Evolutionary conservation across 2,329 filamentous ascomycete genomes (phyloP).

Genomic region (Phaeosphaeria sp.): DNA sequence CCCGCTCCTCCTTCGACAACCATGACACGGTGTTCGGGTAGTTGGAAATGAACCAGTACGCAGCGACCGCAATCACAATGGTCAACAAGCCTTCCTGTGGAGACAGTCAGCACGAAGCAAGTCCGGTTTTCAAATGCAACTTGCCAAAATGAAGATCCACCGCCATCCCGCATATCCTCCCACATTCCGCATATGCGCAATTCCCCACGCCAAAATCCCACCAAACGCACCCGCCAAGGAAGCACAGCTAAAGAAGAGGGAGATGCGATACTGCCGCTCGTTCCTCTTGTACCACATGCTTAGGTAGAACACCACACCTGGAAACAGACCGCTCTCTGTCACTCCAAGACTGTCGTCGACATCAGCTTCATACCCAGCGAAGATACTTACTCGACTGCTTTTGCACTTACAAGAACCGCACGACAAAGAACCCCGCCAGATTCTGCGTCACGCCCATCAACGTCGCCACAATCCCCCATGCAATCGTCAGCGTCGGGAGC

Average conservation of each 20-base stretch:
- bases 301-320: slow-evolving; percentile 60
- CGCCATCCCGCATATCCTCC: slow-evolving; percentile 52
- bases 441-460: slow-evolving; percentile 58
- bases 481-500: slow-evolving; percentile 56
- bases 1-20: slow-evolving; percentile 59
- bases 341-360: slow-evolving; percentile 35
- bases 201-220: slow-evolving; percentile 64
- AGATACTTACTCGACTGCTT: too few species aligned
- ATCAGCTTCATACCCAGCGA: neutral
- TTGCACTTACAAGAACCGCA: slow-evolving; percentile 51
- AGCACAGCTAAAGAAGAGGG: slow-evolving; percentile 66
- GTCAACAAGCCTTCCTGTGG: slow-evolving; percentile 45
- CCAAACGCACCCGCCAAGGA: slow-evolving; percentile 67
- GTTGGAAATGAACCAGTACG: slow-evolving; percentile 69
- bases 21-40: slow-evolving; percentile 67
- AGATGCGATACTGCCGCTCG: slow-evolving; percentile 65
- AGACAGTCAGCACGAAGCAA: neutral
- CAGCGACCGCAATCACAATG: slow-evolving; percentile 38
- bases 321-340: slow-evolving; percentile 47
- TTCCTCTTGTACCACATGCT: slow-evolving; percentile 69
- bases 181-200: slow-evolving; percentile 66
- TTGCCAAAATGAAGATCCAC: slow-evolving; percentile 51
- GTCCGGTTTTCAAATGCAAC: neutral
- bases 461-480: slow-evolving; percentile 58
- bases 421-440: slow-evolving; percentile 54